Percentiles rank a stretch among this genome's conserved stretches.
Evolutionary conservation across 768 basidiomycete genomes (phyloP).

Genomic region (Russula dissimulans): DNA sequence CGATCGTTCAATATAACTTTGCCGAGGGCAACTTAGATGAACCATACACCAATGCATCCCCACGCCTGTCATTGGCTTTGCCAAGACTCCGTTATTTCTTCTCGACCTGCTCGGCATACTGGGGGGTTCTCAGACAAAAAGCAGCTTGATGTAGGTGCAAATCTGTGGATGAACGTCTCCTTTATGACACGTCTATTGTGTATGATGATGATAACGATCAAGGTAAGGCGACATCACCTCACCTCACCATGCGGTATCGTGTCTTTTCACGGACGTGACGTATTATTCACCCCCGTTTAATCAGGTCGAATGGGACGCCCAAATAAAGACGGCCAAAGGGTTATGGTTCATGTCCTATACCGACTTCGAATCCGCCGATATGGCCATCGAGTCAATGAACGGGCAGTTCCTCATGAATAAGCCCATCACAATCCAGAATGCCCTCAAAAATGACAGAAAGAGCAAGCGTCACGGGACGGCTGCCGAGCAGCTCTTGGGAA

Average conservation of each 20-base stretch:
- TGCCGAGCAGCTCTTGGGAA: conserved; percentile 92
- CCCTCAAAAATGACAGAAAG: conserved; percentile 98
- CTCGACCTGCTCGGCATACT: background rate
- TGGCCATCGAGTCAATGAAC: conserved; percentile 95
- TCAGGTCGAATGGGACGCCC: conserved; percentile 87
- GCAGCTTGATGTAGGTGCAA: conserved; percentile 95
- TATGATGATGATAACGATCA: conserved; percentile 83
- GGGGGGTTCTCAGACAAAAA: conserved; percentile 95
- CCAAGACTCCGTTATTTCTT: background rate
- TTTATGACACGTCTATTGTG: conserved; percentile 98
- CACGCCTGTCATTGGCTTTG: background rate
- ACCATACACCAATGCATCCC: conserved; percentile 81
- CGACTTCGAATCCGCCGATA: conserved; percentile 95
- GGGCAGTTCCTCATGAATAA: conserved; percentile 98
- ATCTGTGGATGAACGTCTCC: conserved; percentile 88
- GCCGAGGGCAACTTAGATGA: conserved; percentile 92
- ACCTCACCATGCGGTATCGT: no score
- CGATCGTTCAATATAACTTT: background rate
- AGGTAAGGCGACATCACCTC: conserved; percentile 38
- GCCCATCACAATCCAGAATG: conserved; percentile 93
- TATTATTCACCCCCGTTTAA: background rate
- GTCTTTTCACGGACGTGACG: no score
- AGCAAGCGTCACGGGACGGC: conserved; percentile 95
- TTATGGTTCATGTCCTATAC: conserved; percentile 95
- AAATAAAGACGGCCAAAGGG: conserved; percentile 83